These are phyloP conservation scores for Torrubiella hemipterigena DNA, from an alignment of 2,329 filamentous ascomycete species.

Conservation along the genomic window DNA sequence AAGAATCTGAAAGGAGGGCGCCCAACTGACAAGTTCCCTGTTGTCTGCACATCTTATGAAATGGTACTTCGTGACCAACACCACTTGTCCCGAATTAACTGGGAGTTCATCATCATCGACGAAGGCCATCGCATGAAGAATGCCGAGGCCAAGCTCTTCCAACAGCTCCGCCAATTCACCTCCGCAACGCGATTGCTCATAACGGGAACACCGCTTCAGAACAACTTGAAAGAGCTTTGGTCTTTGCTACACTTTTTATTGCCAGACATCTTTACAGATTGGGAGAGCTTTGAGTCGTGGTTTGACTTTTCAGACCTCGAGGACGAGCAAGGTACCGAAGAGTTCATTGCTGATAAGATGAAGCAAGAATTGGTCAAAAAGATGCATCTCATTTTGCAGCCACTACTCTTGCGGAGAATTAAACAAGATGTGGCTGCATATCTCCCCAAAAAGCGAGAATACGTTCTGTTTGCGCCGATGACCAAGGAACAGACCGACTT, in stretches of 20 bases:
- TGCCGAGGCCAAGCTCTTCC: slow-evolving; percentile 82
- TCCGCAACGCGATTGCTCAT: slow-evolving; percentile 88
- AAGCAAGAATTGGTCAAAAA: slow-evolving; percentile 47
- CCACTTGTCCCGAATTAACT: slow-evolving; percentile 70
- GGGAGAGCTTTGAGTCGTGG: slow-evolving; percentile 89
- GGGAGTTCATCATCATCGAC: slow-evolving; percentile 98
- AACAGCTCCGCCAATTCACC: slow-evolving; percentile 75
- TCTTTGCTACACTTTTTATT: slow-evolving; percentile 87
- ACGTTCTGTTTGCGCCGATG: slow-evolving; percentile 87
- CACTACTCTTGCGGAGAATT: slow-evolving; percentile 73
- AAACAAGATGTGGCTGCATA: slow-evolving; percentile 88
- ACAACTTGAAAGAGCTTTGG: slow-evolving; percentile 92
- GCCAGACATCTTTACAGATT: slow-evolving; percentile 84
- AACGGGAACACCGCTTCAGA: slow-evolving; percentile 89
- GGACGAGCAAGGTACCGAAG: slow-evolving; percentile 66
- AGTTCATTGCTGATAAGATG: slow-evolving; percentile 67
- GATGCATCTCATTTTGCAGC: slow-evolving; percentile 86
- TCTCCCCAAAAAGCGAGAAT: slow-evolving; percentile 93
- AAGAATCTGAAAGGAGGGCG: slow-evolving; percentile 50
- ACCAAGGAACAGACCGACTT: slow-evolving; percentile 84
- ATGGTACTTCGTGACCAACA: slow-evolving; percentile 88
- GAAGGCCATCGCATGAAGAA: slow-evolving; percentile 98
- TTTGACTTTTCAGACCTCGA: slow-evolving; percentile 93
- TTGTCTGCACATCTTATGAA: slow-evolving; percentile 92
- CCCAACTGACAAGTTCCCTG: slow-evolving; percentile 60